Base-by-base conservation (phyloP, 805 yeast species). In the Spathaspora hagerdaliae region DNA sequence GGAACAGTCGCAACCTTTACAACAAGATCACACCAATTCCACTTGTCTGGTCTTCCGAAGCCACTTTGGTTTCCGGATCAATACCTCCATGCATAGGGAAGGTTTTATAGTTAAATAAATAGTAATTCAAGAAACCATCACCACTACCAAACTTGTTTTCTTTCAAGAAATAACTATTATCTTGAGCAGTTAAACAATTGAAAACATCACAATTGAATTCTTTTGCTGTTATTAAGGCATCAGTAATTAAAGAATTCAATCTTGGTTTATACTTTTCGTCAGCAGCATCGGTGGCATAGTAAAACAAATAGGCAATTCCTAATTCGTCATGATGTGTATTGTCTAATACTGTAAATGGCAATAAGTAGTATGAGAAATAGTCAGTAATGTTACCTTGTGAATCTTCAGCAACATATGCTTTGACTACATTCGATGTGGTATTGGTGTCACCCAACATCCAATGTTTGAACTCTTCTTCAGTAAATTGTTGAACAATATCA, bases 11-110 rank as follows among this genome's bases (percentile, higher is more conserved):
- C n/a, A n/a, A n/a, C n/a, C n/a, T n/a, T 34, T 58, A 90, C 37
- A 92, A 75, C 82, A 94, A 78, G 7, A 94, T 96, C 24, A 87
- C 92, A 52, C 97, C 99, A 32, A 94, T 78, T 7, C 91, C 96
- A 65, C 96, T 89, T 42, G 83, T 74, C 39, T 68, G 69, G 26
- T 76, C 77, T 12, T 67, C 60, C 42, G 79, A 81, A 31, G 79
- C 70, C 43, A 76, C 76, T 40, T 80, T 79, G 2, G 76, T 67
- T 39, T 77, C 71, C 9, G 72, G 65, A 48, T 79, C 81, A 26
- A 88, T 66, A 6, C 99, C 99, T 32, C 97, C 96, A 46, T 73
- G 67, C 38, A 94, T 78, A 3, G 89, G 90, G 65, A 80, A 80
- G 5, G 96, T 83, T 59, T 75, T 83, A 73, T 90, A 94, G 65